These are phyloP conservation scores for Diaporthe australafricana DNA, from an alignment of 2,329 filamentous ascomycete species.

Conservation along the genomic window DNA sequence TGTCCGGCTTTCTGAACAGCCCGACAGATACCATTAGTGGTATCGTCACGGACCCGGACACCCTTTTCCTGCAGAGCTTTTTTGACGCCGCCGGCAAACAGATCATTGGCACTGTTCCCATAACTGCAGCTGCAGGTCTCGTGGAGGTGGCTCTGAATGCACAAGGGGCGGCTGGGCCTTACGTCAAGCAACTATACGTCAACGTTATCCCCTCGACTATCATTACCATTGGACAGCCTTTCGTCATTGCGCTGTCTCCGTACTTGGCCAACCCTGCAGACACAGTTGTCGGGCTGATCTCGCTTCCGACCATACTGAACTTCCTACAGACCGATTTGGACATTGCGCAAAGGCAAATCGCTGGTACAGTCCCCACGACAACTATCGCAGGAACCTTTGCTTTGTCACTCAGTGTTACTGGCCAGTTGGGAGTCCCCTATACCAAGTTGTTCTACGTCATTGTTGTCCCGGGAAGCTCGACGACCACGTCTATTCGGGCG, in stretches of 20 bases:
- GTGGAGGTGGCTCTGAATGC: background rate
- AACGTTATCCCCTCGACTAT: background rate
- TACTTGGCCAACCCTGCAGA: background rate
- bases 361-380: background rate
- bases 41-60: background rate
- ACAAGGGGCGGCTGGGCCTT: background rate
- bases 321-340: conserved; percentile 3
- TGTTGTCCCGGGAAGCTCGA: background rate
- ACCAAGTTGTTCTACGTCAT: background rate
- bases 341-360: background rate
- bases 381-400: background rate
- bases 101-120: background rate
- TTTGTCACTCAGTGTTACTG: background rate
- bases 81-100: background rate
- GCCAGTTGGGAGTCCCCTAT: background rate
- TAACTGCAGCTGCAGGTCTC: background rate
- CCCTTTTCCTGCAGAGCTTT: background rate
- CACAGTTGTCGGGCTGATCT: background rate
- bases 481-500: background rate
- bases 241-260: background rate
- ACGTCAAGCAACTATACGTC: background rate
- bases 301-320: background rate
- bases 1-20: background rate
- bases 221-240: background rate
- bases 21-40: background rate